Evolutionary conservation across 805 yeast species (phyloP).

Genomic region (Pichia manshurica): DNA sequence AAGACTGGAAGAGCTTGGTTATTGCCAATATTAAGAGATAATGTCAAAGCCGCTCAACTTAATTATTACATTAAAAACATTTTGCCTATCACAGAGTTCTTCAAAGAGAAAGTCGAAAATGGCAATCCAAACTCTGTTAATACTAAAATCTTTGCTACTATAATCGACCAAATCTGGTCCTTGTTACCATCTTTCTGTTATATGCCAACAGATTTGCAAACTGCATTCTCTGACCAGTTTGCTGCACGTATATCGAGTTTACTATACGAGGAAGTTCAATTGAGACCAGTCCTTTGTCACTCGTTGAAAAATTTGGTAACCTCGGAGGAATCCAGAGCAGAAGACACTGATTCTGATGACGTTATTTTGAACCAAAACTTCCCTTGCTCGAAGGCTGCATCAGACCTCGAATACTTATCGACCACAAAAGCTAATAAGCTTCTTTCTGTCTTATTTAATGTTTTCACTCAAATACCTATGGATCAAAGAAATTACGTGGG

Average conservation of each 20-base stretch:
- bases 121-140: constrained; percentile 56
- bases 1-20: constrained; percentile 93
- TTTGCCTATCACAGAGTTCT: constrained; percentile 57
- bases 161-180: constrained; percentile 90
- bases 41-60: constrained; percentile 66
- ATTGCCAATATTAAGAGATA: constrained; percentile 84
- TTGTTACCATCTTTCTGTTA: constrained; percentile 85
- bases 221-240: constrained; percentile 65
- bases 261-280: constrained; percentile 66
- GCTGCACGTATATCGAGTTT: constrained; percentile 71
- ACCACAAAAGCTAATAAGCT: constrained; percentile 61
- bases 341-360: constrained; percentile 51
- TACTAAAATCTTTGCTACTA: constrained; percentile 72
- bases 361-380: constrained; percentile 58
- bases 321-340: constrained; percentile 35
- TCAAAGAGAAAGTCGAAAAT: constrained; percentile 41
- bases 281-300: constrained; percentile 80
- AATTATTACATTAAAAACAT: constrained; percentile 57
- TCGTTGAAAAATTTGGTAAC: constrained; percentile 74
- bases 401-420: constrained; percentile 58
- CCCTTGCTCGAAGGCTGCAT: constrained; percentile 48
- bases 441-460: constrained; percentile 83
- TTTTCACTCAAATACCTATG: constrained; percentile 82
- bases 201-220: constrained; percentile 67
- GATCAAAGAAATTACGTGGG: constrained; percentile 78